Percentiles rank a stretch among this genome's conserved stretches.
phyloP scores from a whole-genome alignment of 495 filamentous ascomycete species.

The Melanomma pulvis-pyrius region DNA sequence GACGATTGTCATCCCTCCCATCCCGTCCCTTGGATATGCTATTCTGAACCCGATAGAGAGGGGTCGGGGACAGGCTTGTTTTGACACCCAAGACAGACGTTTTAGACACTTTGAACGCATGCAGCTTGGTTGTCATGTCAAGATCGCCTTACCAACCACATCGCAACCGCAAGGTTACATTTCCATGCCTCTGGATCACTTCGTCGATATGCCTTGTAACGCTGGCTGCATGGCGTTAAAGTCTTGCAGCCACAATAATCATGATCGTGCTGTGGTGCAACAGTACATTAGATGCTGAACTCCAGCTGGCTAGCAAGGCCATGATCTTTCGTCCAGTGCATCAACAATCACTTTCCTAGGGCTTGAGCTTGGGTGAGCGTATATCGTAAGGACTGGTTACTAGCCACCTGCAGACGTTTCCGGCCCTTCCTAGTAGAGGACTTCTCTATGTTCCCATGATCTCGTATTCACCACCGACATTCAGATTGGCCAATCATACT shows the following conservation, averaged over 20 bases:
- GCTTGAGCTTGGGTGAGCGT: neutral
- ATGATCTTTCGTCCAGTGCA: too few relatives aligned
- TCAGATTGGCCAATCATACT: neutral
- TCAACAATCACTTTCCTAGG: too few relatives aligned
- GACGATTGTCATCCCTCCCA: neutral
- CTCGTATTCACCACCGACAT: neutral
- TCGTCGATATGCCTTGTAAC: neutral
- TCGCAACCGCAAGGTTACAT: conserved; percentile 3
- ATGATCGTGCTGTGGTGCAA: neutral
- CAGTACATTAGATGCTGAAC: neutral
- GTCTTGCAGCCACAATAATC: neutral
- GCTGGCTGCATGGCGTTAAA: conserved; percentile 9
- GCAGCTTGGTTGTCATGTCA: neutral
- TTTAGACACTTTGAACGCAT: neutral
- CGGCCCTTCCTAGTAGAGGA: neutral
- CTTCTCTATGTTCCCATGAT: too few relatives aligned
- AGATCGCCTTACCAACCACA: neutral
- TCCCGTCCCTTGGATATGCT: neutral
- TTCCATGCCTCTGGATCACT: neutral
- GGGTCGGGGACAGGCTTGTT: neutral
- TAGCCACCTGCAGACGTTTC: neutral
- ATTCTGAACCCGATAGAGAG: neutral
- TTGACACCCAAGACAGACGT: neutral
- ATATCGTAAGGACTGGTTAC: neutral
- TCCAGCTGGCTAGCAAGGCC: too few relatives aligned